phyloP scores from a whole-genome alignment of 75 land plant genomes.

The Chamaecyparis obtusa region DNA sequence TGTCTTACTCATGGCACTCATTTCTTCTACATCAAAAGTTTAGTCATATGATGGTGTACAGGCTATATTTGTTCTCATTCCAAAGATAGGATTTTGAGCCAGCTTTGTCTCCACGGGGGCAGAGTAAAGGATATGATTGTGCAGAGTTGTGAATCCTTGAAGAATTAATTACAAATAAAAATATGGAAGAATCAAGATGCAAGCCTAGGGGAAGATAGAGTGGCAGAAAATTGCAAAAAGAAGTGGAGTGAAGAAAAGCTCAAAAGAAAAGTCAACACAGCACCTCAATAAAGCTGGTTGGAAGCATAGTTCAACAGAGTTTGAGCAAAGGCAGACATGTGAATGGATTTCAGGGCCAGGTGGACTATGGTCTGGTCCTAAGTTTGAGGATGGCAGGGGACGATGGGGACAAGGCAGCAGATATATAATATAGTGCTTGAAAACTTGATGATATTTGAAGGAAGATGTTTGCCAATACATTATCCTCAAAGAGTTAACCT shows the following conservation, averaged over 20 bases:
- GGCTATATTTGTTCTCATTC: neutral
- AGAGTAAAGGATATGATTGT: neutral
- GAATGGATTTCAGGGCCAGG: no score
- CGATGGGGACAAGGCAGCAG: no score
- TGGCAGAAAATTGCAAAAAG: neutral
- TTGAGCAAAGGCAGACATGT: no score
- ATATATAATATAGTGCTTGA: no score
- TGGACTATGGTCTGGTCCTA: no score
- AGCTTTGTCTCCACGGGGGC: neutral
- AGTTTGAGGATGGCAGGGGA: no score
- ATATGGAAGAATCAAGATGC: neutral
- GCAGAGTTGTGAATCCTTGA: neutral
- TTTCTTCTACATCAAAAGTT: neutral
- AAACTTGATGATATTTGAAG: no score
- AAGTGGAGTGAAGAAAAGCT: neutral
- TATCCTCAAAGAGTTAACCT: neutral
- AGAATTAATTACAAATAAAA: neutral
- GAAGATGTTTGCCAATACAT: neutral
- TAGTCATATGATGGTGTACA: neutral
- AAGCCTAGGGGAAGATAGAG: neutral
- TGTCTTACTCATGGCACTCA: neutral
- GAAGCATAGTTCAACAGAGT: no score
- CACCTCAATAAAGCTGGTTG: neutral
- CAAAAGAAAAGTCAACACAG: neutral
- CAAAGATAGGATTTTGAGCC: neutral